A percentile compares a stretch with the other conserved stretches of the same genome.
Conservation (phyloP, 352 stramenopile species). For the Pythium phragmiticola region DNA sequence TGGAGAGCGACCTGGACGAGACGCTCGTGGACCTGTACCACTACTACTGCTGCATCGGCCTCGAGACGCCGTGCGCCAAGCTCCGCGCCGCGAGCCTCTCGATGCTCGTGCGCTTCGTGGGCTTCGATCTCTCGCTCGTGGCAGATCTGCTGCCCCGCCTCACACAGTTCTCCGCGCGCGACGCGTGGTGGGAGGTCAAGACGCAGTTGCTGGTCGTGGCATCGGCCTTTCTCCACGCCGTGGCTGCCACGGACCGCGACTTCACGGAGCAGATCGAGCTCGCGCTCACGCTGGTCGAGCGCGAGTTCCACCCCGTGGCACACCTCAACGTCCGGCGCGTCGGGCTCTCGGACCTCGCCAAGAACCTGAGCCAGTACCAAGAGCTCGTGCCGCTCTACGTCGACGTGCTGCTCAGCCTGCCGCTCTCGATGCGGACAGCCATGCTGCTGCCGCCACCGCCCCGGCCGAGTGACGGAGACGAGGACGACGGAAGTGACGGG, state of each 20-base stretch:
- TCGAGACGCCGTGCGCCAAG: slow-evolving; percentile 71
- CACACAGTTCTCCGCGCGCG: slow-evolving; percentile 53
- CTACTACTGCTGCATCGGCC: slow-evolving; percentile 86
- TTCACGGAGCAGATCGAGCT: slow-evolving; percentile 71
- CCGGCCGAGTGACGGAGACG: not conserved
- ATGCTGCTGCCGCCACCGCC: slow-evolving; percentile 32
- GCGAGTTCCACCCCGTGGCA: slow-evolving; percentile 59
- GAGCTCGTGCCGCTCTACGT: slow-evolving; percentile 77
- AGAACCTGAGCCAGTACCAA: slow-evolving; percentile 60
- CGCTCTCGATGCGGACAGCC: slow-evolving; percentile 34
- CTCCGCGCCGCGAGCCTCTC: slow-evolving; percentile 72
- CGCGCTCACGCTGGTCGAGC: slow-evolving; percentile 67
- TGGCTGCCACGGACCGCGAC: slow-evolving; percentile 28
- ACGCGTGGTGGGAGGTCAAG: slow-evolving; percentile 87
- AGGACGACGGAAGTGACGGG: not conserved
- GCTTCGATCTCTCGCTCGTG: slow-evolving; percentile 47
- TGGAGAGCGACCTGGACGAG: slow-evolving; percentile 71
- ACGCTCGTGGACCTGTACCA: slow-evolving; percentile 81
- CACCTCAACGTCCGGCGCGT: slow-evolving; percentile 63
- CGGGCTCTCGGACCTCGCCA: slow-evolving; percentile 54
- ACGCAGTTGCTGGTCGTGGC: slow-evolving; percentile 69
- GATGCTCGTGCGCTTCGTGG: slow-evolving; percentile 64
- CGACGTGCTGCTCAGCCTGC: slow-evolving; percentile 70
- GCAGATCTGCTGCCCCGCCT: slow-evolving; percentile 62
- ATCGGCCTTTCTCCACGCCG: slow-evolving; percentile 51